A percentile compares a stretch with the other conserved stretches of the same genome.
These are phyloP conservation scores for Flaveria sonorensis DNA, from an alignment of 129 eudicot genomes.

Conservation along the genomic window DNA sequence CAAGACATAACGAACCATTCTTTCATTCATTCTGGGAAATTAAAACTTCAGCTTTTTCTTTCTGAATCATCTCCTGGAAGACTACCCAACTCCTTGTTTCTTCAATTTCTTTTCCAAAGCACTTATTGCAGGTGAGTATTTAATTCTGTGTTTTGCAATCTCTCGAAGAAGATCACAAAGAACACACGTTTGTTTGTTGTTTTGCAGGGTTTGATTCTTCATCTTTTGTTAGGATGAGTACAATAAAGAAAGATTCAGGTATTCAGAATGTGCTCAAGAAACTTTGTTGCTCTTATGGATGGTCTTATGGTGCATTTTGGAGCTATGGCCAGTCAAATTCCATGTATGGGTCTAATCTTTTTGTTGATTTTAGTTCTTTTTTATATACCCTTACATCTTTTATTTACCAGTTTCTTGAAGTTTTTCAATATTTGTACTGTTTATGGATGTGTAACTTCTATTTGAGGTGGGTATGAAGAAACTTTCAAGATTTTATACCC, in stretches of 20 bases:
- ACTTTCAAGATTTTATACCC: not conserved
- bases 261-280: constrained; percentile 53
- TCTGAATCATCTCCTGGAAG: constrained; percentile 15
- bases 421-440: not conserved
- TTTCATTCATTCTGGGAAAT: constrained; percentile 42
- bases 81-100: constrained; percentile 19
- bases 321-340: constrained; percentile 65
- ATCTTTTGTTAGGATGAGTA: constrained; percentile 47
- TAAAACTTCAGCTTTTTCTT: constrained; percentile 31
- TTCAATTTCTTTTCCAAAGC: constrained; percentile 37
- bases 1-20: constrained; percentile 37
- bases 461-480: constrained; percentile 20
- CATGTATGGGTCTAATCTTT: constrained; percentile 52
- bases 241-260: constrained; percentile 43
- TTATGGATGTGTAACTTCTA: no score
- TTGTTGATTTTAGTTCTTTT: not conserved
- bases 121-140: constrained; percentile 34
- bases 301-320: constrained; percentile 97
- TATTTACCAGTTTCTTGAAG: not conserved
- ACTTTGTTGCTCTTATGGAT: constrained; percentile 72
- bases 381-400: not conserved
- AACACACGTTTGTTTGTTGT: constrained; percentile 21
- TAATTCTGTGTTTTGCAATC: not conserved
- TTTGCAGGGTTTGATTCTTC: constrained; percentile 23
- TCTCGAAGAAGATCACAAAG: constrained; percentile 15